phyloP scores from a whole-genome alignment of 495 filamentous ascomycete species.

The Clohesyomyces aquaticus region DNA sequence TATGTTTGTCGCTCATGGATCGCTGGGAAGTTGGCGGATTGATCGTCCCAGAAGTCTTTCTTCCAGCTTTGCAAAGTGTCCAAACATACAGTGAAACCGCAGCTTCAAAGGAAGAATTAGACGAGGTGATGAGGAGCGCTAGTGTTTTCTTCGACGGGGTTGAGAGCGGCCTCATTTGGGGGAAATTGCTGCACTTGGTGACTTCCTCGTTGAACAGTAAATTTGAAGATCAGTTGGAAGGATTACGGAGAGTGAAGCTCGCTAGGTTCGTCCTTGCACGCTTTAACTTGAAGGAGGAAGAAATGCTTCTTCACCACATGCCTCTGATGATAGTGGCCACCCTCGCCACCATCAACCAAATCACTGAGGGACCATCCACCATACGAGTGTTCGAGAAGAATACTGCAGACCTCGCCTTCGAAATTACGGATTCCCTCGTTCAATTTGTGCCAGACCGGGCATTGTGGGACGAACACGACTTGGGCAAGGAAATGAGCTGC shows the following conservation, averaged over 20 bases:
- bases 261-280: constrained; percentile 80
- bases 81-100: constrained; percentile 67
- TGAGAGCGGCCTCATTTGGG: constrained; percentile 90
- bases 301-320: constrained; percentile 87
- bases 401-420: constrained; percentile 31
- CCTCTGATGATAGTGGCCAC: constrained; percentile 73
- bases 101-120: constrained; percentile 66
- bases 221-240: constrained; percentile 50
- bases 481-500: constrained; percentile 1
- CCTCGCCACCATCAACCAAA: constrained; percentile 59
- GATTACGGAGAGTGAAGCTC: constrained; percentile 65
- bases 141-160: constrained; percentile 97
- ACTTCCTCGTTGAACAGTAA: constrained; percentile 56
- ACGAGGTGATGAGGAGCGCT: constrained; percentile 89
- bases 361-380: constrained; percentile 45
- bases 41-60: constrained; percentile 83
- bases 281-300: constrained; percentile 94
- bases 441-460: constrained; percentile 35
- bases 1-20: constrained; percentile 95
- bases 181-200: constrained; percentile 68
- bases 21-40: constrained; percentile 93
- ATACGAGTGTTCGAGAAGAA: constrained; percentile 35
- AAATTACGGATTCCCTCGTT: constrained; percentile 36
- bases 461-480: constrained; percentile 10
- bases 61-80: constrained; percentile 80